These are phyloP conservation scores for Nemania sp. DNA, from an alignment of 2,329 filamentous ascomycete genomes.

Conservation along the genomic window DNA sequence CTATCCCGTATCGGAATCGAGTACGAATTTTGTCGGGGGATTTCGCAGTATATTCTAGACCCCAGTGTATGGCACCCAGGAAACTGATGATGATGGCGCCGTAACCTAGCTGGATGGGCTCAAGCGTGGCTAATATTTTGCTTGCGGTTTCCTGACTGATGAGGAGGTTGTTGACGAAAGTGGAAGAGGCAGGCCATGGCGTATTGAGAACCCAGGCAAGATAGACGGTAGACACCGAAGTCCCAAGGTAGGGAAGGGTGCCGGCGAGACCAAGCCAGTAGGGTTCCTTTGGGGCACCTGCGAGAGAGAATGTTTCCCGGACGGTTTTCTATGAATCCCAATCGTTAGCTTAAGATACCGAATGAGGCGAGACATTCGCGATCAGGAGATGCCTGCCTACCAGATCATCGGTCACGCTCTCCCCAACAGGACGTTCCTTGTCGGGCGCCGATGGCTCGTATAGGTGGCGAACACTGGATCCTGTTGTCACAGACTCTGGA, in stretches of 20 bases:
- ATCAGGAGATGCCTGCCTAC: slow-evolving; percentile 58
- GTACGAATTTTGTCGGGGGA: slow-evolving; percentile 70
- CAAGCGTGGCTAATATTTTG: slow-evolving; percentile 77
- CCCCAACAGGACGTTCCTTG: slow-evolving; percentile 47
- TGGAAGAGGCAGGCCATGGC: slow-evolving; percentile 67
- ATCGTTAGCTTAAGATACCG: slow-evolving; percentile 13
- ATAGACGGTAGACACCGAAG: slow-evolving; percentile 84
- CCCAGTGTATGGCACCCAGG: slow-evolving; percentile 93
- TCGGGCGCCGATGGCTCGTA: slow-evolving; percentile 54
- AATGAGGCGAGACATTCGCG: background rate
- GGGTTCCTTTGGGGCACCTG: slow-evolving; percentile 74
- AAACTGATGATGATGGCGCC: slow-evolving; percentile 94
- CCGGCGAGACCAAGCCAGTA: slow-evolving; percentile 79
- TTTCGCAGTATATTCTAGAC: slow-evolving; percentile 84
- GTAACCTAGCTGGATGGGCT: slow-evolving; percentile 91
- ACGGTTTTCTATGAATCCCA: slow-evolving; percentile 65
- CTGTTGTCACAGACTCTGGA: slow-evolving; percentile 70
- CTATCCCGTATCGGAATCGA: slow-evolving; percentile 84
- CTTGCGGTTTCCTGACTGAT: slow-evolving; percentile 78
- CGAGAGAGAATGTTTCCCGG: slow-evolving; percentile 75
- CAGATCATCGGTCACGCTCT: slow-evolving; percentile 62
- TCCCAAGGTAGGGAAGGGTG: slow-evolving; percentile 86
- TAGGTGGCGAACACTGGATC: slow-evolving; percentile 67
- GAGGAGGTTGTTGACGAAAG: slow-evolving; percentile 73
- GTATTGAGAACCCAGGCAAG: slow-evolving; percentile 87